Conservation (phyloP, 2,329 filamentous ascomycete genomes). For the Orbilia quercus region DNA sequence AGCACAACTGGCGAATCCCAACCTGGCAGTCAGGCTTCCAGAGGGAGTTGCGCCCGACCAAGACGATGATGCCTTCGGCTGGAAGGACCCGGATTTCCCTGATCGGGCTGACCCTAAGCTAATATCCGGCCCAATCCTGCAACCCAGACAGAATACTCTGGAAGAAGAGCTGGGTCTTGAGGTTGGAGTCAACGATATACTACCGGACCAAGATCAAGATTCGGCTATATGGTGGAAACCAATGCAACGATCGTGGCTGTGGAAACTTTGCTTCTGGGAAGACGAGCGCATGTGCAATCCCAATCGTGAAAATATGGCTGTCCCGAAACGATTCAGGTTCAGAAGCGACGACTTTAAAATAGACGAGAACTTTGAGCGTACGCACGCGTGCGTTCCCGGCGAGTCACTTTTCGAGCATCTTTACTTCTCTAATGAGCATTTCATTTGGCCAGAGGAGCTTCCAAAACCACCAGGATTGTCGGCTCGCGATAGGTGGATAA, state of each 20-base stretch:
- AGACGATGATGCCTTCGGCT: background rate
- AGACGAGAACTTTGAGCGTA: constrained; percentile 25
- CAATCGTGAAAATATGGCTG: constrained; percentile 1
- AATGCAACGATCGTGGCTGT: constrained; percentile 28
- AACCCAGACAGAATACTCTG: background rate
- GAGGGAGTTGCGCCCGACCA: background rate
- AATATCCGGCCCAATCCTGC: background rate
- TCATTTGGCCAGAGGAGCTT: constrained; percentile 31
- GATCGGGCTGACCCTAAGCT: background rate
- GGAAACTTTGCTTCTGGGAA: constrained; percentile 30
- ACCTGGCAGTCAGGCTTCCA: too few species aligned
- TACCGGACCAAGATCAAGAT: background rate
- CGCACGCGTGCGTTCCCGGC: constrained; percentile 26
- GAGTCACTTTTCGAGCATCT: constrained; percentile 43
- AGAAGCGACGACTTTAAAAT: constrained; percentile 5
- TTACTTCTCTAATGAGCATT: constrained; percentile 34
- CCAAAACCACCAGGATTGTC: constrained; percentile 38
- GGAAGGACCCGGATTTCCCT: background rate
- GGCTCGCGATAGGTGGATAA: constrained; percentile 30
- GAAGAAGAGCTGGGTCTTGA: constrained; percentile 8
- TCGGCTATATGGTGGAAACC: constrained; percentile 8
- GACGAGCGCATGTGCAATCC: constrained; percentile 28
- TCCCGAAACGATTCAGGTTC: constrained; percentile 27
- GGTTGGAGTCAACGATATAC: background rate
- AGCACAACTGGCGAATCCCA: background rate